Evolutionary conservation across 169 alveolate genomes (phyloP).

Genomic region (Perkinsus marinus): DNA sequence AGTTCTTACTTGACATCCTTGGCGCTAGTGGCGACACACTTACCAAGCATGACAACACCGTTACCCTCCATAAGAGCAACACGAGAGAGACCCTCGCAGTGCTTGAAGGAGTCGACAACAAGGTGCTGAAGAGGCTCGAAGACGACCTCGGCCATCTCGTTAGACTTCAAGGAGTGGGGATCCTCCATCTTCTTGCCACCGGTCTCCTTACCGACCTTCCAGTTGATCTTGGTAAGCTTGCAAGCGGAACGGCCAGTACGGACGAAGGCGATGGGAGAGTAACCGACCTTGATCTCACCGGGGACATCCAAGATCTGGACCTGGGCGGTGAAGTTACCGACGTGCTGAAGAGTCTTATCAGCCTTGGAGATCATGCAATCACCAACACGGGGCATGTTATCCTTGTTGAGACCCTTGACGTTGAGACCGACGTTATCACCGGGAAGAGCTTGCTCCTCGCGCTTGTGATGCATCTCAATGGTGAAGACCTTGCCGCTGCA

Average conservation of each 20-base stretch:
- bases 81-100: constrained; percentile 46
- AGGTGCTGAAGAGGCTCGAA: constrained; percentile 87
- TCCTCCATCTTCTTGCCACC: constrained; percentile 84
- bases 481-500: constrained; percentile 66
- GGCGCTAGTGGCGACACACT: not conserved
- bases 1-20: constrained; percentile 4
- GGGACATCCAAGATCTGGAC: constrained; percentile 89
- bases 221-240: constrained; percentile 71
- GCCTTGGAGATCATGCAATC: constrained; percentile 14
- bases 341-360: constrained; percentile 65
- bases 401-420: constrained; percentile 31
- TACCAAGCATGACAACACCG: constrained; percentile 9
- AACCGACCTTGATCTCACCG: constrained; percentile 75
- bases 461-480: constrained; percentile 97
- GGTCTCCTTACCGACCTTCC: constrained; percentile 87
- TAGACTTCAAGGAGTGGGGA: constrained; percentile 84
- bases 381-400: constrained; percentile 15
- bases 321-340: constrained; percentile 76
- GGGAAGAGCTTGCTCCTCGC: constrained; percentile 87
- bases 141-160: constrained; percentile 86
- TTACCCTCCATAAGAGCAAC: constrained; percentile 9
- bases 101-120: constrained; percentile 83
- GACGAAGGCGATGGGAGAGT: constrained; percentile 88
- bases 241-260: constrained; percentile 93
- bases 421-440: constrained; percentile 97